Evolutionary conservation across 768 basidiomycete species (phyloP), one percentile per base, ranked within the genome.

Genomic region (Antrodiella citrinella): DNA sequence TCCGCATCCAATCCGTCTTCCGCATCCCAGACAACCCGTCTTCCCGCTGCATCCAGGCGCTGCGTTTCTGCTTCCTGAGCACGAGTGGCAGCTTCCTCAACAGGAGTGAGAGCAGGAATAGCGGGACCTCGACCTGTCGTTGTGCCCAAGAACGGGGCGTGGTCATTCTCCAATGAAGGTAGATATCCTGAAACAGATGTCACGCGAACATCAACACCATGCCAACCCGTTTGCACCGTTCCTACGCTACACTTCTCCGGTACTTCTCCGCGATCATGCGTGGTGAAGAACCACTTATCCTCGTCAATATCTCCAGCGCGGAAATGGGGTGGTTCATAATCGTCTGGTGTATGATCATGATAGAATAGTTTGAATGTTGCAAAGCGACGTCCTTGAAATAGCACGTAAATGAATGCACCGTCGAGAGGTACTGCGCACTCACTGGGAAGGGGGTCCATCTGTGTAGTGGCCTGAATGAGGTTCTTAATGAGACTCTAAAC

Each of bases 351-450:
- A 19, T 79, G 72, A 44, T 88, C 82, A 12, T 84, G 85, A 63
- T 91, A 93, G 62, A 85, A 90, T 10, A 90, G 66, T 62, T 94
- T 93, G 71, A 93, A 89, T 19, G 84, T 88, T n/a, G 90, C 87
- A 59, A 75, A 93, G 26, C 91, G 84, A 44, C 82, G 82, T 58
- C 81, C 89, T 88, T 59, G 3, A 26, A 25, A 11, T 9, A 49
- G n/a, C n/a, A n/a, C n/a, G n/a, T n/a, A n/a, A n/a, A n/a, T 38
- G 18, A 10, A 18, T 18, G 35, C 35, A 38, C 10, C 35, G 10
- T 38, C 10, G 10, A 18, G 35, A 10, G 18, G 10, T 4, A 26
- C 13, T 22, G 19, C 7, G n/a, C 5, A 67, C 80, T 44, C 61
- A 88, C 90, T 82, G 4, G 90, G 90, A 42, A 92, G 68, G 20